Conservation (phyloP, 2,329 filamentous ascomycete genomes). For the Knufia fluminis region DNA sequence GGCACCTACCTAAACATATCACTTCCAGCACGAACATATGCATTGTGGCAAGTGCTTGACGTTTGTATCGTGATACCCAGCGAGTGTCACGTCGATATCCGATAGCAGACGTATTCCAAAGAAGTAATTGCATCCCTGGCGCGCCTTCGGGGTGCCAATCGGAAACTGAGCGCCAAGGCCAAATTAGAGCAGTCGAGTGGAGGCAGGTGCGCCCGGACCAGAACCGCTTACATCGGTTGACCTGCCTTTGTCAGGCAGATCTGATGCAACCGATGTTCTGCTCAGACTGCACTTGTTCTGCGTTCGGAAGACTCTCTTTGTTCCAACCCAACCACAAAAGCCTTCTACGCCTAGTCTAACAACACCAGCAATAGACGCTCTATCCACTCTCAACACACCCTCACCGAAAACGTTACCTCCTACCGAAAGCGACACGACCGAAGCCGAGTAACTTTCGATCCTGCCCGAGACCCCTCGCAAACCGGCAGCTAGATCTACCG, state of each 20-base stretch:
- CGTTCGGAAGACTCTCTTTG: conserved; percentile 1
- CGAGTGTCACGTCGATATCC: not conserved
- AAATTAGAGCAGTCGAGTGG: no score
- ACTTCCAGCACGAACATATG: not conserved
- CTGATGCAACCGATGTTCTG: no score
- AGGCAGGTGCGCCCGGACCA: no score
- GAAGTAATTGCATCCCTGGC: not conserved
- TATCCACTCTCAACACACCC: not conserved
- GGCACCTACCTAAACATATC: not conserved
- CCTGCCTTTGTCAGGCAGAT: no score
- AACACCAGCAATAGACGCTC: not conserved
- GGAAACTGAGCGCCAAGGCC: no score
- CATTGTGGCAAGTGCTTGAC: not conserved
- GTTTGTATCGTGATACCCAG: no score
- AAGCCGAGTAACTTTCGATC: not conserved
- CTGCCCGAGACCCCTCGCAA: conserved; percentile 6
- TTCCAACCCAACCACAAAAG: not conserved
- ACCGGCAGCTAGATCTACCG: not conserved
- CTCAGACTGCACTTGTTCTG: not conserved
- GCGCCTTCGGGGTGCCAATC: no score
- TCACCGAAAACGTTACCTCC: not conserved
- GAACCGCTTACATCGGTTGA: no score
- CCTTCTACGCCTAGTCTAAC: not conserved
- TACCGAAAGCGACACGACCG: not conserved
- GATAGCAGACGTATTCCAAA: not conserved